Percentiles rank a stretch among this genome's conserved stretches.
Evolutionary conservation across 164 flowering plant genomes (phyloP).

Genomic region (Piper betle): DNA sequence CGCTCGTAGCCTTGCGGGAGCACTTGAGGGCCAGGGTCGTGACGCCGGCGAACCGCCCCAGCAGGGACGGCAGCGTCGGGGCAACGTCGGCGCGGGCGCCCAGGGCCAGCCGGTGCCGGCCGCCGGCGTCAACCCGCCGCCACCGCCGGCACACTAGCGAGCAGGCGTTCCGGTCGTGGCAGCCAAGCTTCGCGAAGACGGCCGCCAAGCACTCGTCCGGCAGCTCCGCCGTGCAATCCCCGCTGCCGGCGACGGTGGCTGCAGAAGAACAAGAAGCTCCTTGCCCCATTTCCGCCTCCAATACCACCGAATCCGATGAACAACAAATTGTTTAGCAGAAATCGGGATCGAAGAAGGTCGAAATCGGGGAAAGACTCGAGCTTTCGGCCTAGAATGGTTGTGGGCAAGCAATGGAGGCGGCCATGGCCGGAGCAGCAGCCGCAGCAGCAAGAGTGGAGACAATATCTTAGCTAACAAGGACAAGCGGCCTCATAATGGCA

Average conservation of each 20-base stretch:
- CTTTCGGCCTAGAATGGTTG: too few species aligned
- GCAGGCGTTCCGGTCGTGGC: constrained; percentile 15
- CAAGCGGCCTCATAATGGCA: too few species aligned
- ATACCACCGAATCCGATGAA: too few species aligned
- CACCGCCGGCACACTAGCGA: constrained; percentile 19
- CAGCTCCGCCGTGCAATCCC: constrained; percentile 8
- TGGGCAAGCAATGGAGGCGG: too few species aligned
- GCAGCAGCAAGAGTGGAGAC: too few species aligned
- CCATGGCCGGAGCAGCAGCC: too few species aligned
- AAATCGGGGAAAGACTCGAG: not conserved
- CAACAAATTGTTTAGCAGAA: too few species aligned
- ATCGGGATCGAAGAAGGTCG: not conserved
- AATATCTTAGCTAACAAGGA: too few species aligned
- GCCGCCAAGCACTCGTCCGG: constrained; percentile 21
- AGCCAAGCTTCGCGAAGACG: constrained; percentile 10
- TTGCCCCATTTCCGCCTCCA: constrained; percentile 12
- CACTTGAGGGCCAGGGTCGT: constrained; percentile 17
- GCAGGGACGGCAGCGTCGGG: constrained; percentile 9
- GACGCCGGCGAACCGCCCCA: constrained; percentile 16
- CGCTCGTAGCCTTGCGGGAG: constrained; percentile 13
- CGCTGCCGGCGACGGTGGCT: not conserved
- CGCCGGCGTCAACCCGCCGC: constrained; percentile 12
- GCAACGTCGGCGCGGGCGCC: constrained; percentile 14
- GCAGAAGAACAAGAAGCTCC: constrained; percentile 2
- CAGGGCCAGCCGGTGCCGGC: constrained; percentile 15